Evolutionary conservation across 495 filamentous ascomycete species (phyloP).

Genomic region (Barbatosphaeria neglecta): DNA sequence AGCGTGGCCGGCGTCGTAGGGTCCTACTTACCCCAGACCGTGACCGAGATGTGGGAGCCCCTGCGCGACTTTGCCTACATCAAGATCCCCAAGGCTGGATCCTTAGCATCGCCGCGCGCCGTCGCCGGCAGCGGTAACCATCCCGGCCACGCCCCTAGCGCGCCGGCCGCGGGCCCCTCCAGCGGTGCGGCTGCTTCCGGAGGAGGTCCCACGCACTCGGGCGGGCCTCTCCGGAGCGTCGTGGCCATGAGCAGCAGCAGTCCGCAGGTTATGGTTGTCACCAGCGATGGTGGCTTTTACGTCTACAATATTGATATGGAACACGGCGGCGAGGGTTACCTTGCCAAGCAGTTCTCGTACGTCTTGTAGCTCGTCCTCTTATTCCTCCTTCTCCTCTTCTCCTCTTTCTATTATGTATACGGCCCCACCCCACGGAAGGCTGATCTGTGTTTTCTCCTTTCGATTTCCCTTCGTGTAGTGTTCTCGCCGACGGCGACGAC

Average conservation of each 20-base stretch:
- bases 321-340: conserved; percentile 82
- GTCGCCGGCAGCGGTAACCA: conserved; percentile 11
- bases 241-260: conserved; percentile 90
- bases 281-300: conserved; percentile 88
- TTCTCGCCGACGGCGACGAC: conserved; percentile 35
- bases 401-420: too few relatives aligned
- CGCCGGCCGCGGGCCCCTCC: too few relatives aligned
- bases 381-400: background rate
- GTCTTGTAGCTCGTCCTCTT: conserved; percentile 27
- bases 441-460: too few relatives aligned
- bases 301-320: conserved; percentile 93
- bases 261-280: conserved; percentile 96
- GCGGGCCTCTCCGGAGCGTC: conserved; percentile 59
- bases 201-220: background rate
- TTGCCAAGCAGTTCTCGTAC: conserved; percentile 83
- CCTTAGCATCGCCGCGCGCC: conserved; percentile 18
- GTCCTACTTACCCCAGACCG: conserved; percentile 79
- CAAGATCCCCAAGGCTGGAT: conserved; percentile 63
- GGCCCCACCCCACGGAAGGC: too few relatives aligned
- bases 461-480: conserved; percentile 19
- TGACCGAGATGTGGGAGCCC: conserved; percentile 97
- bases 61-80: conserved; percentile 91
- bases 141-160: background rate
- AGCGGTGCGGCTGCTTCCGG: background rate
- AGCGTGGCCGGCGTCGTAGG: conserved; percentile 79